Percentiles rank a stretch among this genome's conserved stretches.
These are phyloP conservation scores for Calocybe gangraenosa DNA, from an alignment of 768 basidiomycete genomes.

Conservation along the genomic window DNA sequence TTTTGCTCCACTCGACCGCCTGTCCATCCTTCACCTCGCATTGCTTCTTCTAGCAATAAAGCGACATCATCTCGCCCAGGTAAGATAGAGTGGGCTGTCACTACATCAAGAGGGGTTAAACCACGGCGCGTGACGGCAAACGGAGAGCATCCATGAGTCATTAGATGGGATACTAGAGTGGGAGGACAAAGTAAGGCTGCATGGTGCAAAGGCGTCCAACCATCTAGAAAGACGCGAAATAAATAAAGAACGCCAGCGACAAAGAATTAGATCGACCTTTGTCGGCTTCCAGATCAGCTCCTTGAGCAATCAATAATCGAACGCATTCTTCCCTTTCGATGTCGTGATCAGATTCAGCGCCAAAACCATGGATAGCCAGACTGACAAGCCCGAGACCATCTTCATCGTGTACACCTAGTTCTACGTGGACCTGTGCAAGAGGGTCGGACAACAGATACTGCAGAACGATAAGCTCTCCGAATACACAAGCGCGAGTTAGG, in stretches of 20 bases:
- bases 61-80: slow-evolving; percentile 85
- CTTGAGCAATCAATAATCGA: slow-evolving; percentile 71
- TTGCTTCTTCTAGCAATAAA: slow-evolving; percentile 83
- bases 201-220: slow-evolving; percentile 95
- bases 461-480: slow-evolving; percentile 70
- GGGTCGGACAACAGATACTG: slow-evolving; percentile 69
- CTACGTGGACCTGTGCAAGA: slow-evolving; percentile 61
- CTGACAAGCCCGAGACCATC: slow-evolving; percentile 83
- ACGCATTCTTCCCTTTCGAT: slow-evolving; percentile 92
- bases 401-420: slow-evolving; percentile 72
- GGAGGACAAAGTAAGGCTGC: slow-evolving; percentile 87
- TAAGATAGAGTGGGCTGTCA: slow-evolving; percentile 77
- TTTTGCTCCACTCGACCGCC: slow-evolving; percentile 73
- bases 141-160: slow-evolving; percentile 89
- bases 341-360: slow-evolving; percentile 75
- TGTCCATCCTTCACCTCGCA: slow-evolving; percentile 81
- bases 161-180: slow-evolving; percentile 85
- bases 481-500: slow-evolving; percentile 69
- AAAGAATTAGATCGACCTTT: slow-evolving; percentile 41
- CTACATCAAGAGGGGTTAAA: slow-evolving; percentile 84
- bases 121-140: slow-evolving; percentile 73
- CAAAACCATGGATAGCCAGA: slow-evolving; percentile 76
- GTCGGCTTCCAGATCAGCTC: slow-evolving; percentile 66
- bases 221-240: slow-evolving; percentile 45
- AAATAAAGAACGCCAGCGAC: slow-evolving; percentile 6